Conservation (phyloP, 257 asterid genomes). For the Thymus quinquecostatus region DNA sequence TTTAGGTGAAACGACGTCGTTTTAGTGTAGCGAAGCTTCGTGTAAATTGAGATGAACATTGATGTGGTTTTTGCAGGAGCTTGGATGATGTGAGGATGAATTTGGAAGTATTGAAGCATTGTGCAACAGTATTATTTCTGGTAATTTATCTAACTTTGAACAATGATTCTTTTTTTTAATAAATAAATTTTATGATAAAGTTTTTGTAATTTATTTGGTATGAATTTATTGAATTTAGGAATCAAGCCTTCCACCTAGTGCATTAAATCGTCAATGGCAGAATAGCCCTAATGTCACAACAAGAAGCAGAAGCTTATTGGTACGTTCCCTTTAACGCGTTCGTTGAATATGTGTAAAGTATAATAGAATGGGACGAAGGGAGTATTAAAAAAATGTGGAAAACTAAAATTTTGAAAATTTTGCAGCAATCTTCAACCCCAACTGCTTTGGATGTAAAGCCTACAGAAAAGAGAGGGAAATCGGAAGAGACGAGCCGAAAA, state of each 20-base stretch:
- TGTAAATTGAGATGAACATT: neutral
- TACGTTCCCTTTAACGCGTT: conserved; percentile 13
- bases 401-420: neutral
- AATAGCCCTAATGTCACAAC: conserved; percentile 54
- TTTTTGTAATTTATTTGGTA: neutral
- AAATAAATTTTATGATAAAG: neutral
- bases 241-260: conserved; percentile 71
- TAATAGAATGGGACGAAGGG: neutral
- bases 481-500: conserved; percentile 65
- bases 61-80: conserved; percentile 54
- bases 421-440: conserved; percentile 24
- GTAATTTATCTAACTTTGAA: conserved; percentile 20
- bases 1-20: neutral
- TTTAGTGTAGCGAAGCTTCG: too few relatives aligned
- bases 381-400: too few relatives aligned
- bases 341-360: too few relatives aligned
- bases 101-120: conserved; percentile 91
- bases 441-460: conserved; percentile 29
- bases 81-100: conserved; percentile 93
- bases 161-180: neutral
- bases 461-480: conserved; percentile 42
- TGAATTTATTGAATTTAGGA: conserved; percentile 49
- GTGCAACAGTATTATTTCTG: conserved; percentile 91
- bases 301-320: conserved; percentile 75
- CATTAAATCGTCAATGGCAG: conserved; percentile 45